phyloP scores from a whole-genome alignment of 2,329 filamentous ascomycete species.

The Alternaria sp. region DNA sequence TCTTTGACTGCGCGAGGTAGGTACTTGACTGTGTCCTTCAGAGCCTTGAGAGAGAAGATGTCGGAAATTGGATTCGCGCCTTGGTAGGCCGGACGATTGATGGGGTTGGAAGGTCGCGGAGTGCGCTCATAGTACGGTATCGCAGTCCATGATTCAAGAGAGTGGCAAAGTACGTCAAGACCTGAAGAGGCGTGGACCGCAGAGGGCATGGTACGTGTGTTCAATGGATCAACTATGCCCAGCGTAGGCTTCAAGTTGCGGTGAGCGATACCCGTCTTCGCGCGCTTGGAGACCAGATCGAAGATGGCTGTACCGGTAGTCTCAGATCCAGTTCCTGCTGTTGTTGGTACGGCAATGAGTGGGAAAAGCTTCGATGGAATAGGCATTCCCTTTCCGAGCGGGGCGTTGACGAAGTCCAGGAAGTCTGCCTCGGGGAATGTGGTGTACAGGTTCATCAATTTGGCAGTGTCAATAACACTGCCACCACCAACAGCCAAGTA shows the following conservation, averaged over 20 bases:
- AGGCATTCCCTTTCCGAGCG: slow-evolving; percentile 82
- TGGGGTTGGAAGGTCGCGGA: slow-evolving; percentile 86
- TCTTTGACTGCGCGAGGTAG: slow-evolving; percentile 86
- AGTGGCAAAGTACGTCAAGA: slow-evolving; percentile 93
- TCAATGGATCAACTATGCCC: slow-evolving; percentile 85
- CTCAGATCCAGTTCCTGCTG: slow-evolving; percentile 87
- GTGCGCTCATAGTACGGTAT: slow-evolving; percentile 90
- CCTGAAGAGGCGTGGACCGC: slow-evolving; percentile 92
- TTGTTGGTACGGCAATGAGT: slow-evolving; percentile 84
- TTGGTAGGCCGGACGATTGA: slow-evolving; percentile 92
- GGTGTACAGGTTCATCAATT: slow-evolving; percentile 97
- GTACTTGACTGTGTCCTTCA: slow-evolving; percentile 87
- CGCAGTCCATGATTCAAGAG: slow-evolving; percentile 95
- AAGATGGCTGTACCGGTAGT: slow-evolving; percentile 99
- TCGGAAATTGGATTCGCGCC: slow-evolving; percentile 98
- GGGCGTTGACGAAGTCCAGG: slow-evolving; percentile 96
- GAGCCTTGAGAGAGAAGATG: slow-evolving; percentile 90
- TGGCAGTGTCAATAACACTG: slow-evolving; percentile 97
- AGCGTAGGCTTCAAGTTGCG: slow-evolving; percentile 94
- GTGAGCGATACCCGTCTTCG: slow-evolving; percentile 96
- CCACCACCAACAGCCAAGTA: slow-evolving; percentile 92
- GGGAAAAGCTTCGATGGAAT: slow-evolving; percentile 76
- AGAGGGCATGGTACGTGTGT: slow-evolving; percentile 94
- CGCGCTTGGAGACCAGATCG: slow-evolving; percentile 85
- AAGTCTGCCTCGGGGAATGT: slow-evolving; percentile 92